Conservation (phyloP, 23 red algal genomes). For the Gracilaria vermiculophylla region DNA sequence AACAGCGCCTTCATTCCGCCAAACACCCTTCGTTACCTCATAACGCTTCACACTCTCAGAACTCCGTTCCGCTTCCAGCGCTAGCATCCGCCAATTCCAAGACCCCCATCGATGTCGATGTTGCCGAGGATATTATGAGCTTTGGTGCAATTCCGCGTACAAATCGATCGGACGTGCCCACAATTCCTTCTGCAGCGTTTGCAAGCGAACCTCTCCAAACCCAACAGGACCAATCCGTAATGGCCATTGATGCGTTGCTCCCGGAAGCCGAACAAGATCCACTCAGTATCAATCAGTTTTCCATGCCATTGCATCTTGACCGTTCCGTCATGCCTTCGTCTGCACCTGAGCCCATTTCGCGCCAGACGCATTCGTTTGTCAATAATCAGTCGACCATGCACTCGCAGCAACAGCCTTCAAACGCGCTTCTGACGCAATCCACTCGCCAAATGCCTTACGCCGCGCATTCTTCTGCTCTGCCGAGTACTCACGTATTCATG, state of each 20-base stretch:
- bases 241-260: conserved; percentile 38
- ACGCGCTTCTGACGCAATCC: not conserved
- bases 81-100: conserved; percentile 25
- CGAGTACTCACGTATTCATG: conserved; percentile 18
- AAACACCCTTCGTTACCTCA: not conserved
- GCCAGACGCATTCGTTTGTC: not conserved
- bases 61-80: conserved; percentile 2
- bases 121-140: conserved; percentile 48
- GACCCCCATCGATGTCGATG: conserved; percentile 31
- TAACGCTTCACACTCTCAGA: not conserved
- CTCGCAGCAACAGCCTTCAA: not conserved
- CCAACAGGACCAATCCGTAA: conserved; percentile 3
- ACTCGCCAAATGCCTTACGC: not conserved
- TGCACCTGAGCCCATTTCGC: not conserved
- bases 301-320: conserved; percentile 10
- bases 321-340: not conserved
- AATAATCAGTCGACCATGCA: not conserved
- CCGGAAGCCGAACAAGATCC: conserved; percentile 53
- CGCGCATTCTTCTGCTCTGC: conserved; percentile 9
- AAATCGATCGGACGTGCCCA: conserved; percentile 14
- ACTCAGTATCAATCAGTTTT: conserved; percentile 22
- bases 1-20: not conserved
- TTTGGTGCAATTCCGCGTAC: not conserved
- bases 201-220: not conserved
- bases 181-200: conserved; percentile 22